Evolutionary conservation across 108 stramenopile genomes (phyloP).

Genomic region (Skeletonema grethae): DNA sequence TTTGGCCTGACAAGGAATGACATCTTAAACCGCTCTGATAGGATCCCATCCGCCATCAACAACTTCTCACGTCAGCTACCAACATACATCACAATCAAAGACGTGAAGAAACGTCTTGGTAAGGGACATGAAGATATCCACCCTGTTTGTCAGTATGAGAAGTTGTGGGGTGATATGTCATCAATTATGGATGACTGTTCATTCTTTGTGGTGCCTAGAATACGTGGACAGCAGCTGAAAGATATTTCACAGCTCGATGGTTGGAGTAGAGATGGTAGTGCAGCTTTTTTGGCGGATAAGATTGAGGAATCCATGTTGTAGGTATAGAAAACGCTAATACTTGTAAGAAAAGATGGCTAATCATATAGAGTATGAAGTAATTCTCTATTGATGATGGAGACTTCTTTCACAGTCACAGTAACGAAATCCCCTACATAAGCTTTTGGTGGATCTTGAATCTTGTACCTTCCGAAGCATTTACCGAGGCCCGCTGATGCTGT

Average conservation of each 20-base stretch:
- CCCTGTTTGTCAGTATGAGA: slow-evolving; percentile 65
- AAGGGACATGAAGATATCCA: slow-evolving; percentile 65
- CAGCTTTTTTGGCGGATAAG: slow-evolving; percentile 37
- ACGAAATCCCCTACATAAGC: too few species aligned
- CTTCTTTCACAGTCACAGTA: too few species aligned
- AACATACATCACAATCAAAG: slow-evolving; percentile 64
- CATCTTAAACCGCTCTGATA: slow-evolving; percentile 29
- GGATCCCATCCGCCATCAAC: slow-evolving; percentile 45
- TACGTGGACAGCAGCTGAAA: slow-evolving; percentile 61
- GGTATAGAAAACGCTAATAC: too few species aligned
- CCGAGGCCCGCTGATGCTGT: too few species aligned
- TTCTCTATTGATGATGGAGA: too few species aligned
- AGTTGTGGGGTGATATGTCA: slow-evolving; percentile 67
- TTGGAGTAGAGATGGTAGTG: slow-evolving; percentile 66
- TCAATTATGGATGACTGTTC: slow-evolving; percentile 50
- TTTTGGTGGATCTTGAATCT: too few species aligned
- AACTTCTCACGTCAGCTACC: slow-evolving; percentile 51
- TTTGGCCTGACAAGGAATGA: slow-evolving; percentile 48
- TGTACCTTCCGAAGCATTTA: too few species aligned
- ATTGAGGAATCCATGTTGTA: background rate
- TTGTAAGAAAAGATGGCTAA: too few species aligned
- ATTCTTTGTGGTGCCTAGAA: slow-evolving; percentile 56
- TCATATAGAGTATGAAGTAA: too few species aligned
- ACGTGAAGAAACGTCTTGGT: slow-evolving; percentile 67
- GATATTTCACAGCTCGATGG: slow-evolving; percentile 61